Percentiles rank a stretch among this genome's conserved stretches.
Evolutionary conservation across 306 rosid genomes (phyloP).

Genomic region (Dryas alaskensis): DNA sequence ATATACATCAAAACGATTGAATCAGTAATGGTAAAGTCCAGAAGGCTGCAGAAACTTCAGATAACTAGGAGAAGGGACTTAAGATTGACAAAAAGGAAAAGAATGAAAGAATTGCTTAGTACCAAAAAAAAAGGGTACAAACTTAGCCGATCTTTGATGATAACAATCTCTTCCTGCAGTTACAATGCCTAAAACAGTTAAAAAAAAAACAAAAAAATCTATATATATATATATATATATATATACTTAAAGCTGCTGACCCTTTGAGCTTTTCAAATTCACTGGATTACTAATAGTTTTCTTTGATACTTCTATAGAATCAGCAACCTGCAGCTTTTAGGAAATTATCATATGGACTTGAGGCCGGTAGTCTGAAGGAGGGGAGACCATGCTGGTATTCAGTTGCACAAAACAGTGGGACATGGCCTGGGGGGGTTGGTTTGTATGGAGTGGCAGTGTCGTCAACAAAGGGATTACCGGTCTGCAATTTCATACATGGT

Average conservation of each 20-base stretch:
- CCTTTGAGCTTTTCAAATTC: neutral
- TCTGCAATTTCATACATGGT: conserved; percentile 47
- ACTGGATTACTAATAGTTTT: neutral
- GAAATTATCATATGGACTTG: conserved; percentile 88
- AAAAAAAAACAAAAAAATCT: neutral
- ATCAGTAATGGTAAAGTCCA: neutral
- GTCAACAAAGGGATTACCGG: conserved; percentile 33
- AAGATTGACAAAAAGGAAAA: neutral
- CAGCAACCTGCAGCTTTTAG: conserved; percentile 95
- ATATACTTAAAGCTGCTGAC: neutral
- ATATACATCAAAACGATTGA: neutral
- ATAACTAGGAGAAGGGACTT: neutral
- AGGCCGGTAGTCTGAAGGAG: conserved; percentile 65
- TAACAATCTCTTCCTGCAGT: conserved; percentile 1
- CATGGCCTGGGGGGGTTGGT: conserved; percentile 22
- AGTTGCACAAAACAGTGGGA: conserved; percentile 38
- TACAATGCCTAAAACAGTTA: neutral
- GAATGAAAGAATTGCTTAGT: conserved; percentile 17
- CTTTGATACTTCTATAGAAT: conserved; percentile 18
- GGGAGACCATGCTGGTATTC: conserved; percentile 48
- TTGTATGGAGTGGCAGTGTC: conserved; percentile 29
- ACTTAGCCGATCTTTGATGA: neutral
- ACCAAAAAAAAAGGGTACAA: neutral
- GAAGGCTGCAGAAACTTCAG: neutral
- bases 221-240: neutral